Conservation (phyloP, 2,329 filamentous ascomycete genomes). For the Fusarium fujikuroi region DNA sequence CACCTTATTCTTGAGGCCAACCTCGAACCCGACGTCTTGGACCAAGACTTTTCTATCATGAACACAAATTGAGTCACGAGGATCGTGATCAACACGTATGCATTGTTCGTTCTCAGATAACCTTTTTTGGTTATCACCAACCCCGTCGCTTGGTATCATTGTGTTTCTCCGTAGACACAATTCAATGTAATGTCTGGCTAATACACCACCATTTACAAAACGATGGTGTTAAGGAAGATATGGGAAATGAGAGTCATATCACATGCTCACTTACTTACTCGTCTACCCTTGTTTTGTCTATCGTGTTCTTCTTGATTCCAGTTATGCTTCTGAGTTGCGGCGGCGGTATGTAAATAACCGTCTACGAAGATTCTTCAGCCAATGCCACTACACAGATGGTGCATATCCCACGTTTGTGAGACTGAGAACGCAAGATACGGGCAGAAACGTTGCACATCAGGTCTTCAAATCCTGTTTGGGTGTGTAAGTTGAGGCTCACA, state of each 20-base stretch:
- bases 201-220: conserved; percentile 26
- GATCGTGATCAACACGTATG: conserved; percentile 25
- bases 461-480: background rate
- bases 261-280: conserved; percentile 22
- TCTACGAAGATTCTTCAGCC: conserved; percentile 7
- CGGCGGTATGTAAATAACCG: conserved; percentile 41
- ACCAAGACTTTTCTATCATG: background rate
- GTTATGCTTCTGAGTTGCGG: conserved; percentile 8
- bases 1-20: conserved; percentile 31
- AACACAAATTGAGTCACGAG: conserved; percentile 29
- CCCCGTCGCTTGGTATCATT: background rate
- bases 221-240: background rate
- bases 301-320: conserved; percentile 15
- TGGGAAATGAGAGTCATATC: conserved; percentile 15
- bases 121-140: conserved; percentile 1
- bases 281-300: conserved; percentile 1
- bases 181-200: conserved; percentile 10
- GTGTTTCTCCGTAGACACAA: conserved; percentile 14
- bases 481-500: background rate
- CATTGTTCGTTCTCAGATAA: conserved; percentile 6
- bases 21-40: background rate
- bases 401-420: conserved; percentile 3
- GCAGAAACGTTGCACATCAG: background rate
- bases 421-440: background rate
- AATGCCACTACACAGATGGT: conserved; percentile 22